Evolutionary conservation across 805 yeast genomes (phyloP), one percentile per base, ranked within the genome.

Genomic region (Sugiyamaella boreocaroliniensis): DNA sequence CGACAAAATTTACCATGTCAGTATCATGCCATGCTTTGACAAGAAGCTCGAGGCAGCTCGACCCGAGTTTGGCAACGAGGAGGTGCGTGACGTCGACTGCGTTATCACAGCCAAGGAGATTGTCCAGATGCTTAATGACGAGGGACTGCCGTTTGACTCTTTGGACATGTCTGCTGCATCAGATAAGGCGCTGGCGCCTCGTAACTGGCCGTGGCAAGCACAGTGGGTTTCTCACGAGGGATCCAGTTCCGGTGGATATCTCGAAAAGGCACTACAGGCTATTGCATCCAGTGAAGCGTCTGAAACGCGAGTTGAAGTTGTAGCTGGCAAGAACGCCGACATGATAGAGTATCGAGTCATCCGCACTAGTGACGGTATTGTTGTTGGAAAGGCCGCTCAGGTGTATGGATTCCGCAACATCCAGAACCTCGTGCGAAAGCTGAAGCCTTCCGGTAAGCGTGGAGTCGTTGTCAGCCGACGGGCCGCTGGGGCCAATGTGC

Each of bases 1-100:
- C 8, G 45, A 48, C 0, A 61, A 77, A 1, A 70, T 89, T 0
- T 93, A 88, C 64, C 97, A 92, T 66, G 69, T 93, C 51, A 79
- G 93, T 7, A 74, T 93, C 18, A 92, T 92, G 98, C 98, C 99
- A 1, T 92, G 98, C 62, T 93, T 93, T 67, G 99, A 93, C 68
- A 93, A 93, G 70, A 93, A 93, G 68, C 76, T 90, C 43, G 99
- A 93, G 71, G 93, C 97, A 26, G 89, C 96, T 2, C 76, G 98
- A 56, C 83, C 86, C 0, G 96, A 88, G 58, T 71, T 75, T 49
- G 74, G 69, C 16, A 62, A 56, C 1, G 68, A 59, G 4, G 67
- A 61, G 4, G 64, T 59, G 5, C 67, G 70, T 10, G 96, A 89
- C 62, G 97, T 93, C 11, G 97, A 93, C 66, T 87, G 97, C 71